Percentiles rank a stretch among this genome's conserved stretches.
phyloP scores from a whole-genome alignment of 2,329 filamentous ascomycete species.

The Geosmithia flava region DNA sequence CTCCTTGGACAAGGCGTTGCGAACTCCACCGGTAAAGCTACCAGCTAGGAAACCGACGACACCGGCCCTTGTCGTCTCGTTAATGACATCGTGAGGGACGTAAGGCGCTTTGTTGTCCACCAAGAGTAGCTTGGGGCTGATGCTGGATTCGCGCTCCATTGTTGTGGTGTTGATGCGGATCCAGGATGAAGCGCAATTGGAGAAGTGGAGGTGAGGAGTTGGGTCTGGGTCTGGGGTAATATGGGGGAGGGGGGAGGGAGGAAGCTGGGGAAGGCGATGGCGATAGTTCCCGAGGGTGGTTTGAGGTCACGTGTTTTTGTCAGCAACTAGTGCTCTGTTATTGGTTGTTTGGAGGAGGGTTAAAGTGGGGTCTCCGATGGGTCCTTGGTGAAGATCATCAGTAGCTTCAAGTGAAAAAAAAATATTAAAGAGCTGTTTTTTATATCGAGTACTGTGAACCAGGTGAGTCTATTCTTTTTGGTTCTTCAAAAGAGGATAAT shows the following conservation, averaged over 20 bases:
- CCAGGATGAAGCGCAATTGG: constrained; percentile 12
- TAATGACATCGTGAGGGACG: constrained; percentile 64
- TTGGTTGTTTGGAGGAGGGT: constrained; percentile 11
- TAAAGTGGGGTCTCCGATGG: background rate
- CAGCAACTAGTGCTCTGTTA: constrained; percentile 18
- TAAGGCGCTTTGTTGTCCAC: constrained; percentile 27
- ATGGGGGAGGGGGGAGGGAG: background rate
- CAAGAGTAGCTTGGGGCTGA: constrained; percentile 12
- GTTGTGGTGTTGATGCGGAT: constrained; percentile 3
- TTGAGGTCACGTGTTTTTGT: constrained; percentile 19
- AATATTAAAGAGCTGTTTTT: background rate
- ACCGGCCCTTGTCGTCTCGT: constrained; percentile 50
- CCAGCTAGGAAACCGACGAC: constrained; percentile 56
- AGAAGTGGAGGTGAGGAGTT: constrained; percentile 8
- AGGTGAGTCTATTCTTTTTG: background rate
- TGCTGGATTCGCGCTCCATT: constrained; percentile 19
- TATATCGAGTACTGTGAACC: background rate
- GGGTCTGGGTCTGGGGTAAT: constrained; percentile 4
- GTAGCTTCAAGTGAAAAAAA: background rate
- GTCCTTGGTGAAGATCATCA: background rate
- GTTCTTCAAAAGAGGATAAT: constrained; percentile 20
- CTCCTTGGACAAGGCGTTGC: constrained; percentile 74
- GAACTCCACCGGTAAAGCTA: constrained; percentile 61
- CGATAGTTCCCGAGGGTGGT: background rate
- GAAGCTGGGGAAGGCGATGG: background rate